These are phyloP conservation scores for Euphorbia schlechtendalii DNA, from an alignment of 441 rosid genomes.

Conservation along the genomic window DNA sequence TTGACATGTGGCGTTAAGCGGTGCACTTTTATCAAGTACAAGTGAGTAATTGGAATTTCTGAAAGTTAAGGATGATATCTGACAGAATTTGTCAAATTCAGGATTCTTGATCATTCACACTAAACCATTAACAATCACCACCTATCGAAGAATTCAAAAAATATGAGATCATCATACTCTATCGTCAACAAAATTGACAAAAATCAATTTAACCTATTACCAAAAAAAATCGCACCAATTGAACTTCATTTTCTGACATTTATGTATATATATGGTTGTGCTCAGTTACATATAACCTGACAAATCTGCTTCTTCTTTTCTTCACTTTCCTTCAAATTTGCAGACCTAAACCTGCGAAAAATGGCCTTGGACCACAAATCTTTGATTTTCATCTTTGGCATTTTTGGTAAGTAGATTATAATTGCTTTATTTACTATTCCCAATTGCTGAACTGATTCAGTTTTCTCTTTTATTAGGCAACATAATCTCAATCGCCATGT, in stretches of 20 bases:
- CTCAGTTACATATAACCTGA: constrained; percentile 2
- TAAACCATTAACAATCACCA: too few relatives aligned
- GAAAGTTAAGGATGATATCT: too few relatives aligned
- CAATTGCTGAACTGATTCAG: neutral
- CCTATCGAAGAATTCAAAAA: too few relatives aligned
- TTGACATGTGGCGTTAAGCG: too few relatives aligned
- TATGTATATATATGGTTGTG: neutral
- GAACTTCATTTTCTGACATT: neutral
- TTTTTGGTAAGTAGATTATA: constrained; percentile 1
- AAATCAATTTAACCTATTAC: too few relatives aligned
- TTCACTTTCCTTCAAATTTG: neutral
- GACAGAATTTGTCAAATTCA: too few relatives aligned
- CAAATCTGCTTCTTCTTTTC: neutral
- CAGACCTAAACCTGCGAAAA: too few relatives aligned
- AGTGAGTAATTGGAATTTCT: too few relatives aligned
- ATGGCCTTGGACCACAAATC: constrained; percentile 7
- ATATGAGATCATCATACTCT: too few relatives aligned
- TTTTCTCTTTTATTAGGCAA: neutral
- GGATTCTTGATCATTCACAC: too few relatives aligned
- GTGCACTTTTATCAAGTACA: too few relatives aligned
- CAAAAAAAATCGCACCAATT: constrained; percentile 8
- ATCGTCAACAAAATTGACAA: too few relatives aligned
- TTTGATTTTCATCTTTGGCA: constrained; percentile 10
- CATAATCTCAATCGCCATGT: constrained; percentile 18
- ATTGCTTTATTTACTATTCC: neutral